Conservation (phyloP, 2,329 filamentous ascomycete species). For the Aspergillus neoniger region DNA sequence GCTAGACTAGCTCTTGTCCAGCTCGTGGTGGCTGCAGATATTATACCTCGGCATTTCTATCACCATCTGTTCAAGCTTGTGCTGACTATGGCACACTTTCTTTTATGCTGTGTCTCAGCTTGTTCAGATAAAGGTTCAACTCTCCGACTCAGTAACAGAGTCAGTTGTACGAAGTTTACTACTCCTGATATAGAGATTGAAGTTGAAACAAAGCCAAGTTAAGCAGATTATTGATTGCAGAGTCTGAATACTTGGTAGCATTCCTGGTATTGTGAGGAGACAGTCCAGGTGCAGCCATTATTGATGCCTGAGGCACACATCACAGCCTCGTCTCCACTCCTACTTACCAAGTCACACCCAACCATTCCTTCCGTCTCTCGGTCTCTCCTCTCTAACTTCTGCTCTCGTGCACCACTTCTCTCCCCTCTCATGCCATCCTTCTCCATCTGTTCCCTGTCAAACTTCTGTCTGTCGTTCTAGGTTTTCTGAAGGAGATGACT, state of each 20-base stretch:
- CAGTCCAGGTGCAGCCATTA: no score
- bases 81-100: not conserved
- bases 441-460: not conserved
- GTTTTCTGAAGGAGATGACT: not conserved
- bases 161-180: not conserved
- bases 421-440: not conserved
- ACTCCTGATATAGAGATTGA: no score
- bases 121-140: not conserved
- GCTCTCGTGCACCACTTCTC: not conserved
- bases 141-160: not conserved
- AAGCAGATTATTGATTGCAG: no score
- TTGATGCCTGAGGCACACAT: constrained; percentile 2
- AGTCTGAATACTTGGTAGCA: no score
- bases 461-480: not conserved
- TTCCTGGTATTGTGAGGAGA: no score
- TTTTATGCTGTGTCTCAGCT: not conserved
- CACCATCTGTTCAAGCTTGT: not conserved
- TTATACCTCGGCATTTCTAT: not conserved
- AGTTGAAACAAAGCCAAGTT: no score
- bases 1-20: not conserved
- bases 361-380: not conserved
- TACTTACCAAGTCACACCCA: not conserved
- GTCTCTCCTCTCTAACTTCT: not conserved
- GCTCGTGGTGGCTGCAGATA: not conserved
- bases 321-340: constrained; percentile 1